A percentile compares a stretch with the other conserved stretches of the same genome.
These are phyloP conservation scores for Recurvomyces mirabilis DNA, from an alignment of 495 filamentous ascomycete species.

Conservation along the genomic window DNA sequence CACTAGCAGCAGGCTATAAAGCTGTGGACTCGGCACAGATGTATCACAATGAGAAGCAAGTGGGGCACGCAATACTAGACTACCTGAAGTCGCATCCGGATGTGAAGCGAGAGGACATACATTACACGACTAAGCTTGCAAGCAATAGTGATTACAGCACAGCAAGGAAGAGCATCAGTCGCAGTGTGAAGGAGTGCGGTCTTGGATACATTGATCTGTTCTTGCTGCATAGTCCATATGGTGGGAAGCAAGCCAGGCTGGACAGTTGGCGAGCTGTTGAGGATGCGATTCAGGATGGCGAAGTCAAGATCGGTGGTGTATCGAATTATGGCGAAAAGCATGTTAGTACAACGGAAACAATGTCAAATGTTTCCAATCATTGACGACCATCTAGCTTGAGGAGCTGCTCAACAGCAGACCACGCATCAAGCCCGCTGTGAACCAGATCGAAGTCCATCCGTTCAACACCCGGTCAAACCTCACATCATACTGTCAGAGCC, in stretches of 20 bases:
- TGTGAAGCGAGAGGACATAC: constrained; percentile 47
- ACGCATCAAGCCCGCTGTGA: constrained; percentile 43
- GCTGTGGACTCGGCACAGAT: constrained; percentile 50
- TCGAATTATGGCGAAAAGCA: constrained; percentile 60
- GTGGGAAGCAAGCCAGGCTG: constrained; percentile 45
- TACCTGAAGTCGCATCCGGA: constrained; percentile 38
- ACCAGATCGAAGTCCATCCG: constrained; percentile 61
- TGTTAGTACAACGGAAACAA: constrained; percentile 30
- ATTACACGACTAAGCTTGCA: constrained; percentile 57
- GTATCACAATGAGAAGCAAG: constrained; percentile 52
- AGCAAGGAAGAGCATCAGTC: constrained; percentile 44
- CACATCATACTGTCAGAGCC: constrained; percentile 40
- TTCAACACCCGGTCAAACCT: constrained; percentile 54
- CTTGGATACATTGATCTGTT: constrained; percentile 63
- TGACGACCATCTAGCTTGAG: constrained; percentile 35
- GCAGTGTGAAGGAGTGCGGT: constrained; percentile 42
- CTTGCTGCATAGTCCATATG: constrained; percentile 54
- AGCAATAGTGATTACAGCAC: constrained; percentile 46
- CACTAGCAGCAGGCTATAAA: constrained; percentile 24
- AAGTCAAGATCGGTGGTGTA: constrained; percentile 50
- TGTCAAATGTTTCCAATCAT: not conserved
- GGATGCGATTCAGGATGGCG: constrained; percentile 50
- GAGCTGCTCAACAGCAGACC: constrained; percentile 49
- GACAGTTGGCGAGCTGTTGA: constrained; percentile 56
- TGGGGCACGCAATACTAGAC: constrained; percentile 44